Evolutionary conservation across 1,139 yeast species (phyloP), one percentile per base, ranked within the genome.

Genomic region (Saccharomyces hybrid): DNA sequence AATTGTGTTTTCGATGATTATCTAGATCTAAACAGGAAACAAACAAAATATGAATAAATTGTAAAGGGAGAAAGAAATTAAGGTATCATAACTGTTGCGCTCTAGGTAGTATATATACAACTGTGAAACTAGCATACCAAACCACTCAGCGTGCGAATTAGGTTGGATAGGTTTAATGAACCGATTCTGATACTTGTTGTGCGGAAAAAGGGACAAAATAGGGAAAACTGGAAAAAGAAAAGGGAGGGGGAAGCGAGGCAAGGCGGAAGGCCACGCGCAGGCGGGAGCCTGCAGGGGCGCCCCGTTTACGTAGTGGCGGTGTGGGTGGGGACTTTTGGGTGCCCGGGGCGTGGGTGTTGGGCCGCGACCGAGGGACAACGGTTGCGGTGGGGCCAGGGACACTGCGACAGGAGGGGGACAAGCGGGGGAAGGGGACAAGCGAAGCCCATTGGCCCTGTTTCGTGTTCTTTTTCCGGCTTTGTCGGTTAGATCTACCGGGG

Each of bases 321-420:
- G 19, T 26, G 31, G 28, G 48, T 46, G 28, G 31, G 46, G 48
- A 49, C 42, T 21, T 24, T 49, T 49, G 29, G 28, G 44, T 48
- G 26, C 28, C 38, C 42, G 42, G 41, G 19, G 21, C 34, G 12
- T 16, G 41, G 34, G 41, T 49, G 32, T 49, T 21, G 7, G 11
- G 5, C 27, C 24, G 31, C 24, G 11, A 5, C 48, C 27, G 31
- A 26, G 29, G 52, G 52, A 34, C 44, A 41, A 11, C 14, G 46
- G 38, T 32, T 26, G 34, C 6, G 16, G 50, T 11, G 47, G 53
- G 50, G 50, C 14, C 53, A 47, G 41, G 44, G 29, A 21, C 42
- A 51, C 14, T 28, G 50, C 34, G 53, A 24, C 50, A 51, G 48
- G n/a, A 14, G 19, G 6, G 14, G 29, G 31, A 14, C 48, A 46